Percentiles rank a stretch among this genome's conserved stretches.
These are phyloP conservation scores for Aegilops tauschii DNA, from an alignment of 176 grass and related monocot species.

Conservation along the genomic window DNA sequence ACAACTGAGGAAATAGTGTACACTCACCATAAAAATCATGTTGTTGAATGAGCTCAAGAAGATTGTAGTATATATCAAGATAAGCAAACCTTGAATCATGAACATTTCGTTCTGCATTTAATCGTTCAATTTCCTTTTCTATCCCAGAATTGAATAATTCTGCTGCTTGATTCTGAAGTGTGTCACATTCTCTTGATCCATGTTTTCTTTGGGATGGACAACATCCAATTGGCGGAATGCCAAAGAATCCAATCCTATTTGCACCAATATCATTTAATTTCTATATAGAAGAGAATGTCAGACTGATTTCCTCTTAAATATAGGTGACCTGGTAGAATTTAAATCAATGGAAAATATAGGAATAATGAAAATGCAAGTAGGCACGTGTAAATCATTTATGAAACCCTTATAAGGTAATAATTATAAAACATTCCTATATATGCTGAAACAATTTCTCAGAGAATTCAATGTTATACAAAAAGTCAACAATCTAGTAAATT, in stretches of 20 bases:
- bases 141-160: slow-evolving; percentile 48
- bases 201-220: slow-evolving; percentile 56
- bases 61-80: slow-evolving; percentile 51
- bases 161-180: slow-evolving; percentile 44
- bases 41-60: slow-evolving; percentile 47
- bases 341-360: neutral
- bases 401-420: neutral
- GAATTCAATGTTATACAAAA: neutral
- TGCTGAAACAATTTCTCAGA: neutral
- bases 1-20: neutral
- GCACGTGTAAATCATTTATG: neutral
- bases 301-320: neutral
- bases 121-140: slow-evolving; percentile 13
- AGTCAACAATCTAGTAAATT: too few species aligned
- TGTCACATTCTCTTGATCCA: slow-evolving; percentile 38
- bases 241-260: slow-evolving; percentile 47
- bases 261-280: slow-evolving; percentile 50
- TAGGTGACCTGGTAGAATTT: neutral
- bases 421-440: neutral
- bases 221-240: slow-evolving; percentile 66
- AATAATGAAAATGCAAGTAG: neutral
- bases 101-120: slow-evolving; percentile 26
- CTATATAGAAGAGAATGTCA: slow-evolving; percentile 1
- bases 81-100: slow-evolving; percentile 31
- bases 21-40: slow-evolving; percentile 40